Base-by-base conservation (phyloP, 2,329 filamentous ascomycete species). In the Exophiala spinifera region DNA sequence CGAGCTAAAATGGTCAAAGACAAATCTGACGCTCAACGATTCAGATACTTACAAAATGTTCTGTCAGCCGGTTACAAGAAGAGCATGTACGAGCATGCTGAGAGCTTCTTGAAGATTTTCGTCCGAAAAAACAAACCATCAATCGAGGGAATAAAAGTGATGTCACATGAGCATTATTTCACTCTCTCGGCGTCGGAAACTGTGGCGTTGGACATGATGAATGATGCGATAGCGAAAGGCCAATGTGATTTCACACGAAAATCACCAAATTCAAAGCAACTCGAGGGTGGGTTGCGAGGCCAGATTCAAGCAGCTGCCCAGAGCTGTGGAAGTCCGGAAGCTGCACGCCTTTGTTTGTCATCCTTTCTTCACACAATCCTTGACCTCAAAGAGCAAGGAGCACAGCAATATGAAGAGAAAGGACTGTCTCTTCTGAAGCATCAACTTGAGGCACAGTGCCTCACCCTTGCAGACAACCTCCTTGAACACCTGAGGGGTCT, bases 21-120 rank as follows among this genome's bases (percentile, higher is more conserved):
- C 3, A 69, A 74, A 62, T 79, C 74, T 60, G 74, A 72, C 33
- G 76, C 79, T 1, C 83, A 87, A 61, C 68, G 73, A 3, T 85
- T 87, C 57, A 71, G 81, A 4, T 72, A 76, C 0, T 81, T 78
- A 61, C 72, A 76, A 1, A 69, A 78, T 23, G 64, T 70, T 2
- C 72, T 74, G 11, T 83, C 81, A 2, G 64, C 74, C 5, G 71
- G 61, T 33, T 55, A 46, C n/a, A 45, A 52, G 19, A 33, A 46
- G n/a, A 34, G 37, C 8, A 3, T 60, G 19, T 60, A 57, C 28
- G 33, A 37, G 13, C 54, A 52, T 10, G 53, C 56, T 4, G 37
- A 48, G 23, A 61, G 62, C 3, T 63, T 63, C 46, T 46, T 52
- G 6, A 20, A 42, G 10, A 40, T 21, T 13, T 61, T 56, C 50